These are phyloP conservation scores for Ormosia emarginata DNA, from an alignment of 306 rosid species.

Conservation along the genomic window DNA sequence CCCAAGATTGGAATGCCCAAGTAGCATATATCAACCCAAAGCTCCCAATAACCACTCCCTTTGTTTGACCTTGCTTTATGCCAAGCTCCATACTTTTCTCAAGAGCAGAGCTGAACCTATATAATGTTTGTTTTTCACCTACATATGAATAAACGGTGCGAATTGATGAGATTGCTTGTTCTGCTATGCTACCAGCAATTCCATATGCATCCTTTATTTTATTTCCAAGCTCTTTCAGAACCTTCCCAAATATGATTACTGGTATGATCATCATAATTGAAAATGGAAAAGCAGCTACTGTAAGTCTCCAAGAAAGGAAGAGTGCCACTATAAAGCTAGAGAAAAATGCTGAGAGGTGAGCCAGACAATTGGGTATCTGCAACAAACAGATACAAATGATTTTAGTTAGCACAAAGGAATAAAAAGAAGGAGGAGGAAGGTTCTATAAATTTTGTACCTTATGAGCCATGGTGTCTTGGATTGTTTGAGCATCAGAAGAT, in stretches of 20 bases:
- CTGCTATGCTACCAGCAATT: constrained; percentile 72
- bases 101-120: constrained; percentile 52
- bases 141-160: constrained; percentile 70
- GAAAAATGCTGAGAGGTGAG: constrained; percentile 52
- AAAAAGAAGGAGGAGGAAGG: neutral
- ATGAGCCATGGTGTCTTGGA: constrained; percentile 68
- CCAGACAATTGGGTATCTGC: constrained; percentile 56
- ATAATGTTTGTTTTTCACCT: constrained; percentile 60
- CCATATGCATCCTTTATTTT: constrained; percentile 55
- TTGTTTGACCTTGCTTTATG: constrained; percentile 61
- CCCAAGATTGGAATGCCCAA: constrained; percentile 83
- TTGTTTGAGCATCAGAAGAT: constrained; percentile 68
- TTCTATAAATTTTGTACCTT: constrained; percentile 39
- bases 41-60: constrained; percentile 76
- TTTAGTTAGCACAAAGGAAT: neutral
- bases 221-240: constrained; percentile 43
- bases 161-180: constrained; percentile 77
- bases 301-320: constrained; percentile 72
- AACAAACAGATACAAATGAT: constrained; percentile 1
- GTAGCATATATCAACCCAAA: constrained; percentile 63
- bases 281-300: constrained; percentile 67
- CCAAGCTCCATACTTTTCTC: constrained; percentile 51
- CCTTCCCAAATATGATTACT: constrained; percentile 60
- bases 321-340: constrained; percentile 53
- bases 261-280: constrained; percentile 63